Evolutionary conservation across 352 stramenopile genomes (phyloP), one percentile per base, ranked within the genome.

Genomic region (Pythium pyrilobum): DNA sequence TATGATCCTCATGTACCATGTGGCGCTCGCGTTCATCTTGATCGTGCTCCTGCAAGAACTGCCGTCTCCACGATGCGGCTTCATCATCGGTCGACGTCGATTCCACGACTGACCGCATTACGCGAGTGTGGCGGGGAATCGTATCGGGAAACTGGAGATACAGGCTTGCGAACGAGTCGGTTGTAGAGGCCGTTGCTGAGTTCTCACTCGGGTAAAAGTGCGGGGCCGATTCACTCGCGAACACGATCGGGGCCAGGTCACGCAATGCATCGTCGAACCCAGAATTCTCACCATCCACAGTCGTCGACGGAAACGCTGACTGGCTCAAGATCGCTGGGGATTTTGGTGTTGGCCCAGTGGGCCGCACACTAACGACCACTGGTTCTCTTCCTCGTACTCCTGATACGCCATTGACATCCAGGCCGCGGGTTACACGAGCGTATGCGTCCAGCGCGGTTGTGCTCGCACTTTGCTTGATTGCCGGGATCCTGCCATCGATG

Each of bases 101-200:
- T n/a, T 42, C 45, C 5, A 25, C 21, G 5, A 46, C 16, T 0
- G 38, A 52, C 37, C 32, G 29, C 11, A 8, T 11, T 2, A 87
- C 27, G 1, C 57, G 61, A 16, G 60, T 69, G 2, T 61, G 57
- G 6, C 67, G 61, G 0, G 78, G 76, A 11, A 56, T 18, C 1
- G 85, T 50, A 18, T 77, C 55, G 1, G 77, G 78, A 40, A 89
- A 89, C 38, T 87, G 78, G 27, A 89, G 67, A 44, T 85, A 85
- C 29, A 74, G 60, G 34, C 63, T 87, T 4, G 16, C 25, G 39
- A 46, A 67, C 16, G 52, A 56, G 9, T 50, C 33, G 12, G n/a
- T n/a, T n/a, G n/a, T n/a, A n/a, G n/a, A n/a, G n/a, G n/a, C n/a
- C n/a, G n/a, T n/a, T n/a, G n/a, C n/a, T n/a, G n/a, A n/a, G n/a